Evolutionary conservation across 2,329 filamentous ascomycete species (phyloP).

Genomic region (Mariannaea elegans): DNA sequence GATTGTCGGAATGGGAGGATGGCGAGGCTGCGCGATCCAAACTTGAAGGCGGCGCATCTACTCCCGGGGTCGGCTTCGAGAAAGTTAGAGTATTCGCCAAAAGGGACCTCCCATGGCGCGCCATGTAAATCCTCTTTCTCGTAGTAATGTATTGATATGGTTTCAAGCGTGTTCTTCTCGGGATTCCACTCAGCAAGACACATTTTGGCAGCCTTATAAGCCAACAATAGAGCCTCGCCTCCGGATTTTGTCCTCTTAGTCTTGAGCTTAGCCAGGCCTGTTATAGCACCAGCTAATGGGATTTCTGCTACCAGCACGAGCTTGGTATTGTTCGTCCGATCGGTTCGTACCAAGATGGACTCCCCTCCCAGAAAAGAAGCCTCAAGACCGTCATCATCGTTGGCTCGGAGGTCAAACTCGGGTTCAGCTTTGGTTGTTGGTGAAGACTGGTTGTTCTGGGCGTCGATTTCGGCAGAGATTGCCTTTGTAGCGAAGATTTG

Average conservation of each 20-base stretch:
- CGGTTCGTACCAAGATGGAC: conserved; percentile 66
- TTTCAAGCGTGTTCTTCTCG: conserved; percentile 79
- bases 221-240: conserved; percentile 83
- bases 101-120: conserved; percentile 80
- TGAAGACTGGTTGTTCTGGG: conserved; percentile 48
- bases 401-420: conserved; percentile 61
- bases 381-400: conserved; percentile 71
- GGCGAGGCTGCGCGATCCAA: conserved; percentile 86
- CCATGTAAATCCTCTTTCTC: conserved; percentile 90
- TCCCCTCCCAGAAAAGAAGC: conserved; percentile 73
- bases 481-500: conserved; percentile 85
- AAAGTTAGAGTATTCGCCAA: conserved; percentile 81
- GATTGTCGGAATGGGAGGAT: conserved; percentile 91
- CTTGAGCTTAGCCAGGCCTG: conserved; percentile 81
- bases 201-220: conserved; percentile 90
- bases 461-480: conserved; percentile 70
- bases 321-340: conserved; percentile 75
- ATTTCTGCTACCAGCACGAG: conserved; percentile 88
- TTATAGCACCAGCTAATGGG: conserved; percentile 83
- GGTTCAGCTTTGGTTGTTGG: conserved; percentile 52
- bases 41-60: conserved; percentile 93
- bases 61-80: conserved; percentile 90
- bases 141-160: conserved; percentile 96
- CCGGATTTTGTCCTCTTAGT: conserved; percentile 77
- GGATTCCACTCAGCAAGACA: conserved; percentile 95